phyloP scores from a whole-genome alignment of 805 yeast species.

The Pichia deserticola region DNA sequence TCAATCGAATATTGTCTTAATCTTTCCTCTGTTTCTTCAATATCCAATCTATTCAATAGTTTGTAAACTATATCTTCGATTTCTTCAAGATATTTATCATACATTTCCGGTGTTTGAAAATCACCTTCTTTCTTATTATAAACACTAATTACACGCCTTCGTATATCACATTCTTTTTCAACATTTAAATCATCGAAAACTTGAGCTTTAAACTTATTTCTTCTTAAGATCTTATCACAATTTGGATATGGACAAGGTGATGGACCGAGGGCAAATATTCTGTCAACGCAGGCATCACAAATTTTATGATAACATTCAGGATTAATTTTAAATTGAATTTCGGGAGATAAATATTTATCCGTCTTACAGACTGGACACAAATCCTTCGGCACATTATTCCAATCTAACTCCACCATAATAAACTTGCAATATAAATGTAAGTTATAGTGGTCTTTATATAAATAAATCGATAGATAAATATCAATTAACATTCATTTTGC shows the following conservation, averaged over 20 bases:
- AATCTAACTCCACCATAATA: conserved; percentile 27
- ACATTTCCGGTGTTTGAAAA: conserved; percentile 52
- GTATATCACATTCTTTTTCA: conserved; percentile 86
- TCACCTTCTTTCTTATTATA: conserved; percentile 78
- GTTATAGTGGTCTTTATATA: too few relatives aligned
- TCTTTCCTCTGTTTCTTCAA: conserved; percentile 59
- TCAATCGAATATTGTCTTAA: conserved; percentile 62
- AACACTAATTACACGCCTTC: conserved; percentile 67
- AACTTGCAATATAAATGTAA: too few relatives aligned
- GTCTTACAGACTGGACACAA: conserved; percentile 97
- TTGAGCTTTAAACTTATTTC: conserved; percentile 86
- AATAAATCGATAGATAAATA: too few relatives aligned
- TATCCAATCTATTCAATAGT: conserved; percentile 60
- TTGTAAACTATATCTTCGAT: conserved; percentile 78
- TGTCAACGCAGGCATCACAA: conserved; percentile 94
- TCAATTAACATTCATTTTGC: too few relatives aligned
- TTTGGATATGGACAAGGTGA: conserved; percentile 93
- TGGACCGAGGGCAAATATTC: conserved; percentile 91
- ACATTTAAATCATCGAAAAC: conserved; percentile 85
- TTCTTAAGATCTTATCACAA: conserved; percentile 80
- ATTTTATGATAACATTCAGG: conserved; percentile 98
- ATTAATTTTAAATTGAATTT: conserved; percentile 83
- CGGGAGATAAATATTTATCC: conserved; percentile 87
- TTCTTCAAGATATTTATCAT: conserved; percentile 73
- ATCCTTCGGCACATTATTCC: conserved; percentile 30